These are phyloP conservation scores for Dalbergia oliveri DNA, from an alignment of 306 rosid species.

Conservation along the genomic window DNA sequence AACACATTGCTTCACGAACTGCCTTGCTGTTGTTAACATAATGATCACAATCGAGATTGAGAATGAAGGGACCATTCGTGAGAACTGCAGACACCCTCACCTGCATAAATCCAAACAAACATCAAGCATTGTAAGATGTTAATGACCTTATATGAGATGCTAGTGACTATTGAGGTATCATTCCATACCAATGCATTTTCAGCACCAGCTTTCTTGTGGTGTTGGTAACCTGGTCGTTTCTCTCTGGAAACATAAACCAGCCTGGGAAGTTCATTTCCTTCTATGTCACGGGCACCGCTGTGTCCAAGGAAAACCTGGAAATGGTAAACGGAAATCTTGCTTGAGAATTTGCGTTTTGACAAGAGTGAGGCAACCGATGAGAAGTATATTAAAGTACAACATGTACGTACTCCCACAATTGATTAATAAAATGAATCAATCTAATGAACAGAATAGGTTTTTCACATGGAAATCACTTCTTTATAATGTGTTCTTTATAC, in stretches of 20 bases:
- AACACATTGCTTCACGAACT: slow-evolving; percentile 97
- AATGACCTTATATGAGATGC: slow-evolving; percentile 22
- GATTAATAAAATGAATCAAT: neutral
- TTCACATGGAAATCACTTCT: slow-evolving; percentile 18
- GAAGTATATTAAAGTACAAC: neutral
- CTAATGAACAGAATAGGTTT: neutral
- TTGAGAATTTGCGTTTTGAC: neutral
- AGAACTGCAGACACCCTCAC: slow-evolving; percentile 97
- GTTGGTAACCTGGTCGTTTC: slow-evolving; percentile 97
- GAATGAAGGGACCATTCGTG: slow-evolving; percentile 97
- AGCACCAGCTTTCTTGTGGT: slow-evolving; percentile 99
- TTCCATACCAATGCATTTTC: slow-evolving; percentile 89
- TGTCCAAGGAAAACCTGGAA: slow-evolving; percentile 91
- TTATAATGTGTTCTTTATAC: neutral
- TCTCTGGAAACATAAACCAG: slow-evolving; percentile 98
- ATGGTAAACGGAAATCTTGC: neutral
- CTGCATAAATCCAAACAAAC: slow-evolving; percentile 54
- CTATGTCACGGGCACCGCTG: slow-evolving; percentile 82
- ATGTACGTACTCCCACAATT: neutral
- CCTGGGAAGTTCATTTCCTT: slow-evolving; percentile 92
- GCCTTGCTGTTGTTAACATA: slow-evolving; percentile 97
- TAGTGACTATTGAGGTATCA: neutral
- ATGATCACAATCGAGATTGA: slow-evolving; percentile 97
- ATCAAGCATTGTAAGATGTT: slow-evolving; percentile 46
- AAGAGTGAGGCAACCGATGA: slow-evolving; percentile 16